Base-by-base conservation (phyloP, 1,284 basidiomycete genomes). In the Rhodotorula sp. region DNA sequence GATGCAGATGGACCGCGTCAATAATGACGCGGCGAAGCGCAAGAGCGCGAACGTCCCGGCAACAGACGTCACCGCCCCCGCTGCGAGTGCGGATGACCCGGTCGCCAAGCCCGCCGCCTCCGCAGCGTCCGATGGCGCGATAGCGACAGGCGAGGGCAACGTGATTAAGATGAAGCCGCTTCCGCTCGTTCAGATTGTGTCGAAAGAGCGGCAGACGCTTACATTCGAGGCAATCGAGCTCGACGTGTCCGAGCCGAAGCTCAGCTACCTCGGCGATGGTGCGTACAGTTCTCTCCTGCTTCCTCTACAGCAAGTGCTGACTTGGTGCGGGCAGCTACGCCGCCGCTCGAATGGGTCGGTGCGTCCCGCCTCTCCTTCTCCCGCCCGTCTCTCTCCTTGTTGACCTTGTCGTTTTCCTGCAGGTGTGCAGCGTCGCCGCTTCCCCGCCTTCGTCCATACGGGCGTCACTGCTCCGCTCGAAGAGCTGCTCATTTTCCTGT, bases 331-430 rank as follows among this genome's bases (percentile, higher is more conserved):
- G 32, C 61, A 73, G 76, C 76, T 19, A 77, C 76, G 8, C 76
- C 76, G 3, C 76, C 76, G 21, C 48, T 77, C 48, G 72, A 77
- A 27, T 77, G 76, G 76, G 51, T 77, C 51, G 76, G 76, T 56
- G 10, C 25, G 48, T 34, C 3, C 32, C 29, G 54, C 15, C 29
- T 21, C 29, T 27, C 54, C 32, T 6, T 8, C 15, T 6, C 21
- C 34, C 19, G 10, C 50, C 9, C 50, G 50, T 13, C 27, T 27
- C 19, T 22, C 54, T 9, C 32, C 21, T 36, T 12, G 36, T 36
- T 56, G 34, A 56, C 55, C 36, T 5, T 22, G 9, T 25, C 22
- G 3, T 27, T 12, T 0, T 27, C 25, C 5, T 22, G 10, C 34
- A 56, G 55, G 55, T 25, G 37, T 77, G 6, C 74, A 77, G 59